Percentiles rank a stretch among this genome's conserved stretches.
phyloP scores from a whole-genome alignment of 208 protist species.

The Balamuthia mandrillaris region DNA sequence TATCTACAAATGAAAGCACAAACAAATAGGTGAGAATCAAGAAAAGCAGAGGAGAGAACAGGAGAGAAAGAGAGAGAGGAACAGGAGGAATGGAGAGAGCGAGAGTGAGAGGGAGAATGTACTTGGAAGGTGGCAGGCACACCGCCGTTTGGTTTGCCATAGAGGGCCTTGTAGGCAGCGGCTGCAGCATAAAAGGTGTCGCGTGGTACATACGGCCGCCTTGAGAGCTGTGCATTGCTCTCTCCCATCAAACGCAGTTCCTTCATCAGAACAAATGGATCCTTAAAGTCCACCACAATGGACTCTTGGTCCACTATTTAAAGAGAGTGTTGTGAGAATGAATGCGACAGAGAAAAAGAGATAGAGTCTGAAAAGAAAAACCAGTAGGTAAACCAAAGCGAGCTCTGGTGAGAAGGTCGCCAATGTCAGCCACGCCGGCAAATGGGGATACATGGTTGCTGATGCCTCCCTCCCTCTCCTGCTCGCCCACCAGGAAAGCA shows the following conservation, averaged over 20 bases:
- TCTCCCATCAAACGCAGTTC: constrained; percentile 38
- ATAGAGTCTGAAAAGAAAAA: too few species aligned
- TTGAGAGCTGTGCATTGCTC: background rate
- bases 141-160: constrained; percentile 7
- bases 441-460: constrained; percentile 26
- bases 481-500: constrained; percentile 34
- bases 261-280: constrained; percentile 34
- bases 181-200: background rate
- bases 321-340: background rate
- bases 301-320: constrained; percentile 3
- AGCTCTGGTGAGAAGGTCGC: constrained; percentile 3
- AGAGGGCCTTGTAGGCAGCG: constrained; percentile 7
- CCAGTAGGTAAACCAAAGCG: background rate
- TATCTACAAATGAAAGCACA: background rate
- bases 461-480: constrained; percentile 30
- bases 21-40: background rate
- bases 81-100: background rate
- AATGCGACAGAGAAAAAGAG: background rate
- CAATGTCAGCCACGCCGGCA: background rate
- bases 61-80: too few species aligned
- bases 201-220: background rate
- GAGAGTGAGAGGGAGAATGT: background rate
- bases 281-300: constrained; percentile 4
- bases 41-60: background rate
- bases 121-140: constrained; percentile 43